These are phyloP conservation scores for Aspergillus sp. DNA, from an alignment of 2,329 filamentous ascomycete genomes.

Conservation along the genomic window DNA sequence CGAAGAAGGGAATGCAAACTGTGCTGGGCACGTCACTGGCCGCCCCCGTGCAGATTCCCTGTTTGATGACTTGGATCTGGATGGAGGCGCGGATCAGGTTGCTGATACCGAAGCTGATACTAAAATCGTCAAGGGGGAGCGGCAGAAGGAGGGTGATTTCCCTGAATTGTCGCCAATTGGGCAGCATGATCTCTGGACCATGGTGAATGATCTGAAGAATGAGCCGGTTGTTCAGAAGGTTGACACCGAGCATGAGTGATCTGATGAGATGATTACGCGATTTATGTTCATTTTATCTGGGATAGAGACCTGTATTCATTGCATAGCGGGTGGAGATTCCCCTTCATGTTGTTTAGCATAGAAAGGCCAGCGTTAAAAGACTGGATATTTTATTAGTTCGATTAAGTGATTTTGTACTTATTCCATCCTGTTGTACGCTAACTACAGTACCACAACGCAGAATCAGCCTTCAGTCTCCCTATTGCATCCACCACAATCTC, in stretches of 20 bases:
- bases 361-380: background rate
- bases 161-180: background rate
- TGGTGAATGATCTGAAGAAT: background rate
- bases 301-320: background rate
- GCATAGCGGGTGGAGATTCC: background rate
- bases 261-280: background rate
- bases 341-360: background rate
- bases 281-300: background rate
- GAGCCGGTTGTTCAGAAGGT: background rate
- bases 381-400: background rate
- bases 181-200: background rate
- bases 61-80: background rate
- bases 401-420: background rate
- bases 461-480: constrained; percentile 6
- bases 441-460: background rate
- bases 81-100: background rate
- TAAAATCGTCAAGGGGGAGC: background rate
- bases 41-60: background rate
- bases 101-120: background rate
- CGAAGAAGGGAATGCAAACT: background rate
- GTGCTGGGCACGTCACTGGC: background rate
- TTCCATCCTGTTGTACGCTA: background rate
- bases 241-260: background rate
- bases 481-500: background rate
- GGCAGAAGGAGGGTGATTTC: background rate